Percentiles rank a stretch among this genome's conserved stretches.
These are phyloP conservation scores for Podosphaera aphanis DNA, from an alignment of 2,329 filamentous ascomycete genomes.

Conservation along the genomic window DNA sequence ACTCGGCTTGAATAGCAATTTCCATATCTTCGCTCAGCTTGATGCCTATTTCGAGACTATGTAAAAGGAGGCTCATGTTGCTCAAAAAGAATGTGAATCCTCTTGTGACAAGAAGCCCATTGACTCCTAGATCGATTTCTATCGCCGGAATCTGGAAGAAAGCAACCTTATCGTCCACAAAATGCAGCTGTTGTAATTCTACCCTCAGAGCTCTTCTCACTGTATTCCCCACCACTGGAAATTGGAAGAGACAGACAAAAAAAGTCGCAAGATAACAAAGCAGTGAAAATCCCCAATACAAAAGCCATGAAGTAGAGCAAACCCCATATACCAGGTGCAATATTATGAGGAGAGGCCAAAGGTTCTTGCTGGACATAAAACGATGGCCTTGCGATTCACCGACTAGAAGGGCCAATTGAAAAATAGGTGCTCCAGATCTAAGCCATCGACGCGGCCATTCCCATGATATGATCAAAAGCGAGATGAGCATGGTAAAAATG, in stretches of 20 bases:
- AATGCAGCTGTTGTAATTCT: constrained; percentile 20
- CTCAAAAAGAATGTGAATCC: constrained; percentile 27
- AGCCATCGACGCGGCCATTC: constrained; percentile 18
- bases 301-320: constrained; percentile 27
- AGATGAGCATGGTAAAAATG: constrained; percentile 4
- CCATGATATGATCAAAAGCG: constrained; percentile 8
- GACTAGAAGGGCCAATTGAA: constrained; percentile 16
- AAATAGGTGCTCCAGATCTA: constrained; percentile 19
- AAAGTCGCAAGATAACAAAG: constrained; percentile 21
- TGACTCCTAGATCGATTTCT: constrained; percentile 29
- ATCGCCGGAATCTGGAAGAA: constrained; percentile 21
- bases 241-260: constrained; percentile 24
- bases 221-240: constrained; percentile 10
- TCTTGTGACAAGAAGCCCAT: constrained; percentile 27
- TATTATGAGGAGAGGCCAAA: constrained; percentile 24
- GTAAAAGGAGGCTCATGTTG: constrained; percentile 24
- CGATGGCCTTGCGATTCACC: constrained; percentile 17
- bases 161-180: constrained; percentile 27
- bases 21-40: constrained; percentile 29
- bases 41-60: constrained; percentile 29
- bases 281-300: constrained; percentile 21
- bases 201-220: constrained; percentile 17
- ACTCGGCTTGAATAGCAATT: constrained; percentile 25
- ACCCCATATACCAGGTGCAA: constrained; percentile 24
- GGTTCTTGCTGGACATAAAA: constrained; percentile 20